These are phyloP conservation scores for Pisolithus thermaeus DNA, from an alignment of 1,284 basidiomycete species.

Conservation along the genomic window DNA sequence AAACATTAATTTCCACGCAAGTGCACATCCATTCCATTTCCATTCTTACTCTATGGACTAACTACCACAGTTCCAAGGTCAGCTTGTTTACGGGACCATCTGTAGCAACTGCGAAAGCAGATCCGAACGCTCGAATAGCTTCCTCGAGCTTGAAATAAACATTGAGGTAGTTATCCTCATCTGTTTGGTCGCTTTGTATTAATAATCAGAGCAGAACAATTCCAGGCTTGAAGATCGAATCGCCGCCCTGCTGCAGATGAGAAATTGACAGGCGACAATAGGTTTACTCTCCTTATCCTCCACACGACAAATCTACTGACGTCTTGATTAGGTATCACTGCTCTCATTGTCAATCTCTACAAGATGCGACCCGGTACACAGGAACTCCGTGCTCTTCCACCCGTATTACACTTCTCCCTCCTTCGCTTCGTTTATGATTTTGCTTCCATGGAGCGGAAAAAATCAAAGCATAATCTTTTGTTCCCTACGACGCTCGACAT, in stretches of 20 bases:
- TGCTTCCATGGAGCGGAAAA: conserved; percentile 71
- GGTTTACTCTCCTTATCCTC: conserved; percentile 36
- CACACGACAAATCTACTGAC: neutral
- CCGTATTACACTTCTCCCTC: conserved; percentile 83
- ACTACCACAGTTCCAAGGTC: conserved; percentile 72
- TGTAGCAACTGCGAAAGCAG: conserved; percentile 65
- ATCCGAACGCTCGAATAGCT: conserved; percentile 64
- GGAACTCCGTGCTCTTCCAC: conserved; percentile 65
- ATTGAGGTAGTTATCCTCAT: conserved; percentile 44
- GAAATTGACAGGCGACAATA: conserved; percentile 73
- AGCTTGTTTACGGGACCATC: conserved; percentile 69
- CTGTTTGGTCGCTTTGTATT: conserved; percentile 2
- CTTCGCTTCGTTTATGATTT: conserved; percentile 85
- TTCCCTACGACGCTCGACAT: conserved; percentile 78
- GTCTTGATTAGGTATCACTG: conserved; percentile 63
- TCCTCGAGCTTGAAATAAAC: conserved; percentile 83
- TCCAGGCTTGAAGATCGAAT: conserved; percentile 70
- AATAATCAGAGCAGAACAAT: conserved; percentile 46
- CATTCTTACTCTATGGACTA: neutral
- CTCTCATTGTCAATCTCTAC: conserved; percentile 60
- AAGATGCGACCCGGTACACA: conserved; percentile 73
- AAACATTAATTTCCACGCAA: conserved; percentile 65
- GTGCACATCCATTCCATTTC: conserved; percentile 30
- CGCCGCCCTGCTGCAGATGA: conserved; percentile 60
- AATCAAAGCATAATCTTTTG: conserved; percentile 71